Evolutionary conservation across 257 asterid species (phyloP).

Genomic region (Solanum medicagineum): DNA sequence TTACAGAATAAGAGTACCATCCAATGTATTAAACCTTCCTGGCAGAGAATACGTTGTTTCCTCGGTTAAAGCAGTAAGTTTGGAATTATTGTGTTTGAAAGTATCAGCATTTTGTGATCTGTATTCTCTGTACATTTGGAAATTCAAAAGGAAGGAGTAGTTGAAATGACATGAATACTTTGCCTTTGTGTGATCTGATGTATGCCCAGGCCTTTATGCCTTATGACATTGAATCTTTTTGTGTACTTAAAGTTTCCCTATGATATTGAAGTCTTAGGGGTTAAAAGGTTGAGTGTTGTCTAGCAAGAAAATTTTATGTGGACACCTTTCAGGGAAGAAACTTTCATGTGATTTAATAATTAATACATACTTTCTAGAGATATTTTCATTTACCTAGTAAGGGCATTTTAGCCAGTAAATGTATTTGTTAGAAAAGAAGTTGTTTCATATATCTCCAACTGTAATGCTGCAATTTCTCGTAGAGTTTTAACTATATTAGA

Average conservation of each 20-base stretch:
- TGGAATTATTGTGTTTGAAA: not conserved
- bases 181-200: not conserved
- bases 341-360: not conserved
- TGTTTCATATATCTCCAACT: not conserved
- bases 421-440: not conserved
- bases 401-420: not conserved
- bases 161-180: not conserved
- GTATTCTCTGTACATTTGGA: not conserved
- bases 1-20: conserved; percentile 73
- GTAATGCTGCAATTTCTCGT: not conserved
- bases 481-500: not conserved
- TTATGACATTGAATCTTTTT: not conserved
- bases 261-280: not conserved
- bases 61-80: conserved; percentile 82
- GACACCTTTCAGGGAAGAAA: not conserved
- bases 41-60: conserved; percentile 70
- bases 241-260: not conserved
- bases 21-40: conserved; percentile 59
- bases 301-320: not conserved
- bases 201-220: not conserved
- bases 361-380: not conserved
- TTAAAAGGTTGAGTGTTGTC: not conserved
- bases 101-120: not conserved
- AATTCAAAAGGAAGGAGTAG: not conserved
- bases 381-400: not conserved